A percentile compares a stretch with the other conserved stretches of the same genome.
phyloP scores from a whole-genome alignment of 2,329 filamentous ascomycete genomes.

The Neonectria faginata region DNA sequence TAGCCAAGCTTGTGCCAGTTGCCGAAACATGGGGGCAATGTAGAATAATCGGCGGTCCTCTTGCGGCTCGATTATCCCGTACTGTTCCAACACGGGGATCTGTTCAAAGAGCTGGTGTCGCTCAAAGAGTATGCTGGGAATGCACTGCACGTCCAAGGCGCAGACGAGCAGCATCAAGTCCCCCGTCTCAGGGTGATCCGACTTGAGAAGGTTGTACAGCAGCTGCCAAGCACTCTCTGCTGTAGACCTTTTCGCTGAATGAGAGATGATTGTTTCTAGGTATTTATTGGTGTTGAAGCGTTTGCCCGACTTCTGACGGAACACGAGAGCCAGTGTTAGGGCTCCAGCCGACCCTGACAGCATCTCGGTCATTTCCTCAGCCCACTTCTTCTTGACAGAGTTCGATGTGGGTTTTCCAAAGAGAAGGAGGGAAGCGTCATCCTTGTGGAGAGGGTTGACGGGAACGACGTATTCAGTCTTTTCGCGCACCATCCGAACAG shows the following conservation, averaged over 20 bases:
- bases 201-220: slow-evolving; percentile 1
- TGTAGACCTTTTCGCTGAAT: background rate
- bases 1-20: slow-evolving; percentile 1
- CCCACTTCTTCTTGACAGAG: slow-evolving; percentile 3
- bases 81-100: slow-evolving; percentile 10
- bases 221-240: background rate
- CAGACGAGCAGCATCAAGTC: slow-evolving; percentile 21
- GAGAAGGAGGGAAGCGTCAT: slow-evolving; percentile 19
- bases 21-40: slow-evolving; percentile 13
- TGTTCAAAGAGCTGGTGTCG: slow-evolving; percentile 6
- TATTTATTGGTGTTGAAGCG: background rate
- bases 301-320: background rate
- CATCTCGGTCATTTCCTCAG: background rate
- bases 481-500: background rate
- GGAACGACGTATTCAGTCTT: slow-evolving; percentile 7
- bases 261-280: background rate
- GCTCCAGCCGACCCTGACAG: slow-evolving; percentile 6
- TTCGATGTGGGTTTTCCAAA: slow-evolving; percentile 10
- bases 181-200: background rate
- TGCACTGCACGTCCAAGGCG: slow-evolving; percentile 15
- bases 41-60: slow-evolving; percentile 2
- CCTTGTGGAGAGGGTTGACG: background rate
- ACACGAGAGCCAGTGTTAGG: slow-evolving; percentile 13
- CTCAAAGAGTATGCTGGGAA: slow-evolving; percentile 9
- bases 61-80: slow-evolving; percentile 14